Conservation (phyloP, 148 eudicot species). For the Agrostemma githago region DNA sequence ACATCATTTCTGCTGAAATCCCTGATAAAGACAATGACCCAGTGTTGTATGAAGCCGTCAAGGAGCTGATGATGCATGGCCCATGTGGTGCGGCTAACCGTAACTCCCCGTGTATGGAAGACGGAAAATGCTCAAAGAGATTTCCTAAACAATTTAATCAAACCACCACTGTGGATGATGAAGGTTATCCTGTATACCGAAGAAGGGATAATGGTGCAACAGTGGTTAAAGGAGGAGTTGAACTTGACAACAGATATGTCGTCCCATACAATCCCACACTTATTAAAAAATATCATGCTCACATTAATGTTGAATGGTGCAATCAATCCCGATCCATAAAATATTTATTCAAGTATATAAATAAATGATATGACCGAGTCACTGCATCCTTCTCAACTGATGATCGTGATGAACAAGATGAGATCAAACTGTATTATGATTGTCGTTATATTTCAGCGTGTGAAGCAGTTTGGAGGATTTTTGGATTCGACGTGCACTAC, state of each 20-base stretch:
- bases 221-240: not conserved
- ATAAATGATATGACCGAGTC: not conserved
- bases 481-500: not conserved
- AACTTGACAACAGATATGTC: not conserved
- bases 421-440: not conserved
- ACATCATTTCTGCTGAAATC: no score
- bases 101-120: no score
- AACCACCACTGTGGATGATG: not conserved
- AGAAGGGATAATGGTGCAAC: not conserved
- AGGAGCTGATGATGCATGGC: no score
- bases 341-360: no score
- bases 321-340: no score
- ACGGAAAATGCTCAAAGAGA: no score
- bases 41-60: no score
- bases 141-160: no score
- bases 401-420: not conserved
- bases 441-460: not conserved
- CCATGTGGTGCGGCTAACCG: no score
- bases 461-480: conserved; percentile 5
- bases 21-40: no score
- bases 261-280: not conserved
- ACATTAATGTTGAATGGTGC: not conserved
- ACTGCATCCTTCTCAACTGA: not conserved
- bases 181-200: not conserved
- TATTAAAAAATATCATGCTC: not conserved